Evolutionary conservation across 768 basidiomycete species (phyloP).

Genomic region (Scleroderma bovista): DNA sequence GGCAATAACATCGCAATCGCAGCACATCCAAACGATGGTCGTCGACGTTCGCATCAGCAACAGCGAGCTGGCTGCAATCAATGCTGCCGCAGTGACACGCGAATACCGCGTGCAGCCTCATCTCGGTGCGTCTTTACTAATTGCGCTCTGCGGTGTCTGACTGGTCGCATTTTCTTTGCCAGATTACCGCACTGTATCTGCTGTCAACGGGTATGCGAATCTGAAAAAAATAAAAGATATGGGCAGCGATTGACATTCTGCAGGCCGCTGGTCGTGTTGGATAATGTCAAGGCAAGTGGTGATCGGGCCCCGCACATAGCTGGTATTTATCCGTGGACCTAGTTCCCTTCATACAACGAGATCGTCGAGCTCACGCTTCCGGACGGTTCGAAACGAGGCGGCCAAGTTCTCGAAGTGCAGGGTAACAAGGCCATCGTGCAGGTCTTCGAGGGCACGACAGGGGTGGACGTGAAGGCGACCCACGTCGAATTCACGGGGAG

Average conservation of each 20-base stretch:
- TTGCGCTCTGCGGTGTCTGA: no score
- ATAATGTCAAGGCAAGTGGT: conserved; percentile 90
- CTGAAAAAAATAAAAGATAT: background rate
- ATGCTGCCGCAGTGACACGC: conserved; percentile 83
- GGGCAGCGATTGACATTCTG: background rate
- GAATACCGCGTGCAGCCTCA: conserved; percentile 88
- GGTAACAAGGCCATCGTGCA: conserved; percentile 99
- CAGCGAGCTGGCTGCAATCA: conserved; percentile 70
- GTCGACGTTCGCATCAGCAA: conserved; percentile 61
- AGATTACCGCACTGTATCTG: conserved; percentile 99
- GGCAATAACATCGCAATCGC: background rate
- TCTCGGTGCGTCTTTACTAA: conserved; percentile 52
- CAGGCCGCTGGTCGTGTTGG: conserved; percentile 92
- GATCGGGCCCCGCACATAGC: background rate
- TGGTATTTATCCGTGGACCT: conserved; percentile 11
- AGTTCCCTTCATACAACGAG: conserved; percentile 99
- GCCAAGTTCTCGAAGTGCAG: conserved; percentile 96
- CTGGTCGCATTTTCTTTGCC: no score
- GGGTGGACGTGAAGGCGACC: conserved; percentile 95
- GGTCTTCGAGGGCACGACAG: conserved; percentile 97
- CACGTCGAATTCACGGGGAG: conserved; percentile 98
- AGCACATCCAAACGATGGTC: conserved; percentile 27
- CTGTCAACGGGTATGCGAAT: conserved; percentile 83
- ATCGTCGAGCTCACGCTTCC: conserved; percentile 94
- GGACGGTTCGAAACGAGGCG: conserved; percentile 91